phyloP scores from a whole-genome alignment of 345 rosid genomes.

The Populus tremula region DNA sequence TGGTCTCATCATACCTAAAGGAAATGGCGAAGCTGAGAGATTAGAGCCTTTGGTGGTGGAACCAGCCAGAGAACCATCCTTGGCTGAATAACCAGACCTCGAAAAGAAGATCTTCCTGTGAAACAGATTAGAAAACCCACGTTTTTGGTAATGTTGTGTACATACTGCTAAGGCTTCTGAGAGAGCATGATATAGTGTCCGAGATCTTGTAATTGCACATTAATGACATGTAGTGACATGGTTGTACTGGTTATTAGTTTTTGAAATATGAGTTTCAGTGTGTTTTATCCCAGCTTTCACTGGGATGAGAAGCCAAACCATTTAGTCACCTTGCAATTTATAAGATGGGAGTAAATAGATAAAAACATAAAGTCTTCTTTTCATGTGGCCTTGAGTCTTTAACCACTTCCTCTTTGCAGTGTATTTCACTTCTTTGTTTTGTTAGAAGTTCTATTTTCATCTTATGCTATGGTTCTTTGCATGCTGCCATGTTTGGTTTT shows the following conservation, averaged over 20 bases:
- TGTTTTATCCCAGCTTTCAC: constrained; percentile 2
- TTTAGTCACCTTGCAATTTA: neutral
- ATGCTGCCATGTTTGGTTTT: neutral
- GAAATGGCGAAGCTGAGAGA: constrained; percentile 51
- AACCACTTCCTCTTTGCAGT: neutral
- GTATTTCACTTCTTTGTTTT: neutral
- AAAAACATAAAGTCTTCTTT: neutral
- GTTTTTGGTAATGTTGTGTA: constrained; percentile 15
- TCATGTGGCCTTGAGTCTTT: neutral
- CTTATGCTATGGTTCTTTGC: neutral
- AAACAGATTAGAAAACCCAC: neutral
- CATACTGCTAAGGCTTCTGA: constrained; percentile 3
- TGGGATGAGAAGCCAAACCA: neutral
- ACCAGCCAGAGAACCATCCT: constrained; percentile 49
- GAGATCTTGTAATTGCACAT: constrained; percentile 1
- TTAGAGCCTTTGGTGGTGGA: constrained; percentile 58
- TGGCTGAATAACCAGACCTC: constrained; percentile 38
- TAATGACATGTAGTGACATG: constrained; percentile 1
- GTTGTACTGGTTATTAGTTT: constrained; percentile 2
- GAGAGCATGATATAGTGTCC: constrained; percentile 8
- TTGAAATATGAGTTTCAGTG: neutral
- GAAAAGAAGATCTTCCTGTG: constrained; percentile 1
- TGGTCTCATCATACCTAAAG: constrained; percentile 82
- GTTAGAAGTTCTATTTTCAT: neutral
- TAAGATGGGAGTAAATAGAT: neutral